Base-by-base conservation (phyloP, 1,139 yeast species). In the Zygosaccharomyces sapae region DNA sequence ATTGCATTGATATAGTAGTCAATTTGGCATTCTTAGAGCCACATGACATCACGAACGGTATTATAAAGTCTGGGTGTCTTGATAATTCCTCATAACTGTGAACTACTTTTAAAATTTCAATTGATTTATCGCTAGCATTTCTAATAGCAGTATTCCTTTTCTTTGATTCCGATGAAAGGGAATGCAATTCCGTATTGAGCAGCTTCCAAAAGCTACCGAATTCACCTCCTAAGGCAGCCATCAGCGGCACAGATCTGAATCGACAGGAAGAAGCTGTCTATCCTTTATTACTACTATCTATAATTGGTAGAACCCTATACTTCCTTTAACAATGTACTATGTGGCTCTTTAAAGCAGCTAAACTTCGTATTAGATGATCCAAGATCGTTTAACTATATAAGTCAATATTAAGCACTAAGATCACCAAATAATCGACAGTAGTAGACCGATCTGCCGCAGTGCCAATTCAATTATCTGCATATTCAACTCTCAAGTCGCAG, bases 41-140 rank as follows among this genome's bases (percentile, higher is more conserved):
- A 58, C 95, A 83, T 0, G 96, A 83, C 38, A 81, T 63, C 13
- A 86, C 66, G 53, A 88, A 83, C 0, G 97, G 97, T 2, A 73
- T 69, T 5, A 83, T 73, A 51, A 88, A 76, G 35, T 76, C 79
- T 0, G 79, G 71, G 51, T 75, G 52, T 52, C 59, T 46, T 41
- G 57, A 51, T 39, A 64, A 41, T 40, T 61, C 69, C 45, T 68
- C 59, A 45, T 68, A 46, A 54, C 63, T 52, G 24, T 62, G 57
- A 41, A 58, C 61, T 25, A 69, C 61, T 50, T 75, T 76, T 45
- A 83, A 63, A 9, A 73, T 67, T 22, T 74, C 74, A 31, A 82
- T 58, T 0, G 89, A 81, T 45, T 68, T 68, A 41, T 85, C 94
- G 52, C 90, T 74, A 1, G 87, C 83, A 62, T 71, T 66, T 42